Evolutionary conservation across 1,284 basidiomycete species (phyloP).

Genomic region (Thecaphora thlaspeos): DNA sequence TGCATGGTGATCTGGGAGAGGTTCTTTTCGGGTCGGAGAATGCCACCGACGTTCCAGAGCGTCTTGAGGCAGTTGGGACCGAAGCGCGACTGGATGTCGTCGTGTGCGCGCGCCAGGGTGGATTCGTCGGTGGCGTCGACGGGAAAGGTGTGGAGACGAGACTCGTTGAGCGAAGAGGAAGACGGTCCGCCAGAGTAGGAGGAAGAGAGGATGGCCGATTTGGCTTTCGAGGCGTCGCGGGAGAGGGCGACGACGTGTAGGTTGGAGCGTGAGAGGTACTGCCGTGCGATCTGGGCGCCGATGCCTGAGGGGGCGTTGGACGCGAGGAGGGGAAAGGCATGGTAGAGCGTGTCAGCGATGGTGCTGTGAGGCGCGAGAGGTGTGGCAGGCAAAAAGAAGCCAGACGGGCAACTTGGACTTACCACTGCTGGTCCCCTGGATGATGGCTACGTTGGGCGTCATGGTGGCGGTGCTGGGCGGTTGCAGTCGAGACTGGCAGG

Average conservation of each 20-base stretch:
- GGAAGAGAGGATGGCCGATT: constrained; percentile 52
- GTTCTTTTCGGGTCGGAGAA: constrained; percentile 65
- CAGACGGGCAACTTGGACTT: constrained; percentile 1
- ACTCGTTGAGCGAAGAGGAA: constrained; percentile 20
- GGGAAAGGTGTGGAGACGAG: constrained; percentile 58
- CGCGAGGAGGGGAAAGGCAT: not conserved
- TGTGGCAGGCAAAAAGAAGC: not conserved
- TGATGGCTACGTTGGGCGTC: constrained; percentile 46
- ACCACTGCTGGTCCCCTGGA: constrained; percentile 44
- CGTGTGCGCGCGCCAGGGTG: constrained; percentile 57
- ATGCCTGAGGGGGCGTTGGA: constrained; percentile 19
- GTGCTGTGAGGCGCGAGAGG: no score
- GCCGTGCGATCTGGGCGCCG: constrained; percentile 39
- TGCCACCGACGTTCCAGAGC: constrained; percentile 61
- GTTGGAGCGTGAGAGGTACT: constrained; percentile 57
- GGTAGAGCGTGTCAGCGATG: not conserved
- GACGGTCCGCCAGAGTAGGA: constrained; percentile 1
- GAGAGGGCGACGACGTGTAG: constrained; percentile 61
- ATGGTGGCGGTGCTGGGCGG: constrained; percentile 3
- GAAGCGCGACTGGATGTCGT: constrained; percentile 57
- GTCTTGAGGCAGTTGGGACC: constrained; percentile 59
- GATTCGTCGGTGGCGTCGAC: constrained; percentile 59
- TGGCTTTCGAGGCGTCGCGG: constrained; percentile 50
- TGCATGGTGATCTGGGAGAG: constrained; percentile 63
- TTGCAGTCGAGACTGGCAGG: no score